phyloP scores from a whole-genome alignment of 78 protist genomes.

The Carpediemonas membranifera region DNA sequence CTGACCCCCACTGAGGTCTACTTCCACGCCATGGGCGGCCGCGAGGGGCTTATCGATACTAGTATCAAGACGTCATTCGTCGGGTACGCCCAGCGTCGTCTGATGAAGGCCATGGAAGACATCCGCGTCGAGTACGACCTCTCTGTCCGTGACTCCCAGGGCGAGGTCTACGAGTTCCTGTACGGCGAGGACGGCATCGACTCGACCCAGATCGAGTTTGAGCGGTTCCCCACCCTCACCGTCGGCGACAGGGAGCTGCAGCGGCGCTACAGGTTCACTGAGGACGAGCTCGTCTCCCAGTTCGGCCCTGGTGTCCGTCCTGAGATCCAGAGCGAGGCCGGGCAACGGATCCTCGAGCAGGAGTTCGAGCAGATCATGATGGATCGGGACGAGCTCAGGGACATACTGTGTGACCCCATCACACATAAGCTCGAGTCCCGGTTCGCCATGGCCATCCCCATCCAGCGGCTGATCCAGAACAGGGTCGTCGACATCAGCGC shows the following conservation, averaged over 20 bases:
- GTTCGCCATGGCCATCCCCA: conserved; percentile 61
- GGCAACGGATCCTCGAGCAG: conserved; percentile 3
- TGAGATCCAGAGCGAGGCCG: too few species aligned
- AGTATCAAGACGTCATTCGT: conserved; percentile 98
- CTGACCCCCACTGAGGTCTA: conserved; percentile 85
- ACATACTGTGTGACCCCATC: too few species aligned
- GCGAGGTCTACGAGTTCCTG: conserved; percentile 62
- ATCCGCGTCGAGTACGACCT: conserved; percentile 66
- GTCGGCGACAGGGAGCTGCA: neutral
- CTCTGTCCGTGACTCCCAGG: conserved; percentile 89
- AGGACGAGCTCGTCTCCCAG: too few species aligned
- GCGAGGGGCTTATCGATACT: conserved; percentile 93
- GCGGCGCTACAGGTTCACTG: too few species aligned
- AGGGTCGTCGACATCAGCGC: neutral
- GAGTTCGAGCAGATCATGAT: neutral
- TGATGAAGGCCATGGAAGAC: conserved; percentile 88
- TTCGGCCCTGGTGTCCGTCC: too few species aligned
- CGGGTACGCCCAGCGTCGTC: conserved; percentile 91
- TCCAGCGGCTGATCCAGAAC: conserved; percentile 66
- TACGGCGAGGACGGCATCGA: conserved; percentile 88
- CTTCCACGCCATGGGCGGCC: conserved; percentile 99
- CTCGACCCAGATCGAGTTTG: conserved; percentile 51
- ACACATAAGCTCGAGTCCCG: conserved; percentile 1
- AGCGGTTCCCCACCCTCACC: conserved; percentile 12
- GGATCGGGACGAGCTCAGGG: conserved; percentile 4